Conservation (phyloP, 2,329 filamentous ascomycete species). For the Pyrenophora tritici-repentis region DNA sequence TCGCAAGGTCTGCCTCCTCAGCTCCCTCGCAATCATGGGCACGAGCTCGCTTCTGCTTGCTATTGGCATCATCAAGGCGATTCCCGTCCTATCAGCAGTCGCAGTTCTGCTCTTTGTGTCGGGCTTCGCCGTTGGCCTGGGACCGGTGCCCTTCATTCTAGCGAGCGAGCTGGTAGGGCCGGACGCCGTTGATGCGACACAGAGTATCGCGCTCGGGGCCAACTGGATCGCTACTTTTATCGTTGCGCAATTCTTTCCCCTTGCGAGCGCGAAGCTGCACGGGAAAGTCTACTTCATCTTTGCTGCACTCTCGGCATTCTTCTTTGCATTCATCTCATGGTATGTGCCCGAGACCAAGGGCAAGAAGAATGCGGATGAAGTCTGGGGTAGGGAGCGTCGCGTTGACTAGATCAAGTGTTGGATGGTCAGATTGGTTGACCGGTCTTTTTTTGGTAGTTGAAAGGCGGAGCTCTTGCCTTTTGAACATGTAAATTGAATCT, state of each 20-base stretch:
- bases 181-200: conserved; percentile 88
- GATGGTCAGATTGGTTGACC: neutral
- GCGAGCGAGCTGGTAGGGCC: conserved; percentile 88
- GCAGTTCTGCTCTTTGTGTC: conserved; percentile 84
- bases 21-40: conserved; percentile 85
- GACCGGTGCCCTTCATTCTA: conserved; percentile 93
- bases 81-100: conserved; percentile 77
- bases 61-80: conserved; percentile 73
- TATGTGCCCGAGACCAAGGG: conserved; percentile 87
- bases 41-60: conserved; percentile 76
- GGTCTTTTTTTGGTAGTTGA: no score
- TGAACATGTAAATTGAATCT: no score
- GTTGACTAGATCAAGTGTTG: conserved; percentile 30
- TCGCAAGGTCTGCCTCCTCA: conserved; percentile 80
- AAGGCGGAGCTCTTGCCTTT: no score
- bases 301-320: conserved; percentile 70
- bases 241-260: conserved; percentile 93
- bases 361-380: conserved; percentile 81
- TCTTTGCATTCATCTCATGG: conserved; percentile 72
- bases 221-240: conserved; percentile 92
- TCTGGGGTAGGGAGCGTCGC: conserved; percentile 73
- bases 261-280: conserved; percentile 77
- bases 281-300: conserved; percentile 95
- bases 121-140: conserved; percentile 87
- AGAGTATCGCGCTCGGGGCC: conserved; percentile 83